A percentile compares a stretch with the other conserved stretches of the same genome.
Evolutionary conservation across 768 basidiomycete species (phyloP).

Genomic region (Macrolepiota dolichaula): DNA sequence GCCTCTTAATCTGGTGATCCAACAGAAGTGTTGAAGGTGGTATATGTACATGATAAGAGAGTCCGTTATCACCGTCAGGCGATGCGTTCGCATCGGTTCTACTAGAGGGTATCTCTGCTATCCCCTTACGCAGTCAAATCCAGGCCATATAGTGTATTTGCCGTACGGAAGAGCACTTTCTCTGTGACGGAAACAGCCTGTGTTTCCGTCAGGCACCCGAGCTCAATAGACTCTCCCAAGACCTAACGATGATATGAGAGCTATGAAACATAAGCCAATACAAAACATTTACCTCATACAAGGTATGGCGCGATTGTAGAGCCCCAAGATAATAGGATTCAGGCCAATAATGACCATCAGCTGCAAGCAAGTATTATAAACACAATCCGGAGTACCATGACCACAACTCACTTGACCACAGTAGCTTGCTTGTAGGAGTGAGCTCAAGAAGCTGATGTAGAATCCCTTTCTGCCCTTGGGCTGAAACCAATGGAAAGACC

Average conservation of each 20-base stretch:
- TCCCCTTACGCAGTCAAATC: slow-evolving; percentile 27
- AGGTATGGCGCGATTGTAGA: slow-evolving; percentile 57
- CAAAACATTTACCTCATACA: slow-evolving; percentile 47
- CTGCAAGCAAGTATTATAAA: slow-evolving; percentile 19
- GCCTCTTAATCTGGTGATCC: neutral
- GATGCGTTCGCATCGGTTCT: neutral
- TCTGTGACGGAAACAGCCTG: slow-evolving; percentile 54
- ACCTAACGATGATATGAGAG: slow-evolving; percentile 38
- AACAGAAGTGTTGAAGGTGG: neutral
- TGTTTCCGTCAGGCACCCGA: slow-evolving; percentile 47
- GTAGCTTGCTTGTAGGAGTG: slow-evolving; percentile 71
- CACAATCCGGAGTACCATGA: neutral
- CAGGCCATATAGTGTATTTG: slow-evolving; percentile 62
- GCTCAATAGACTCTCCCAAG: slow-evolving; percentile 44
- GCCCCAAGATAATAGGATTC: slow-evolving; percentile 71
- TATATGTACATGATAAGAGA: neutral
- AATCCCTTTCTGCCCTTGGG: slow-evolving; percentile 55
- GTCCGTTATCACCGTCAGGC: neutral
- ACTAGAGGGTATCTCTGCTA: neutral
- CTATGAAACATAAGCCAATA: neutral
- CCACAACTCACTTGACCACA: slow-evolving; percentile 68
- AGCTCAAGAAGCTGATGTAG: slow-evolving; percentile 67
- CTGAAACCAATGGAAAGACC: slow-evolving; percentile 67
- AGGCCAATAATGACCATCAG: slow-evolving; percentile 74
- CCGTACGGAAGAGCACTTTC: slow-evolving; percentile 62